Evolutionary conservation across 2,329 filamentous ascomycete genomes (phyloP).

Genomic region (Beauveria asiatica): DNA sequence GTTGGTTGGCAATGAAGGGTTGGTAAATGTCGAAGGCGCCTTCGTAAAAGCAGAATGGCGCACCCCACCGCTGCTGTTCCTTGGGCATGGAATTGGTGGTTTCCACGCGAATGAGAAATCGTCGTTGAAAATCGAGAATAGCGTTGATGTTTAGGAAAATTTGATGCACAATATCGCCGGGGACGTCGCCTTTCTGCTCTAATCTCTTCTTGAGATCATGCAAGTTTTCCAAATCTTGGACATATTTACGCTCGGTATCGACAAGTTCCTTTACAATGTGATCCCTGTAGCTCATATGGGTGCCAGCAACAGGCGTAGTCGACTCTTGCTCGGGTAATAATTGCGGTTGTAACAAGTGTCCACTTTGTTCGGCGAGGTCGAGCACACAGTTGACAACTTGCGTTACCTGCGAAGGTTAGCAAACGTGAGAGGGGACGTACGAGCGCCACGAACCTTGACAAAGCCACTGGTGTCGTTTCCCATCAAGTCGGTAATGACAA

Average conservation of each 20-base stretch:
- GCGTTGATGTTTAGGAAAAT: slow-evolving; percentile 96
- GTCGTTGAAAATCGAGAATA: slow-evolving; percentile 88
- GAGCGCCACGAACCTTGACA: slow-evolving; percentile 59
- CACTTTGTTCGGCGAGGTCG: slow-evolving; percentile 72
- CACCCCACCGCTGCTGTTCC: slow-evolving; percentile 82
- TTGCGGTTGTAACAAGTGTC: slow-evolving; percentile 57
- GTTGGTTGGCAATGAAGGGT: slow-evolving; percentile 94
- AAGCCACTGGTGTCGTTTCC: slow-evolving; percentile 95
- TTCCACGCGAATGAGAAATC: slow-evolving; percentile 91
- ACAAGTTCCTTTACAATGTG: slow-evolving; percentile 89
- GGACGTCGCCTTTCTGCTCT: slow-evolving; percentile 78
- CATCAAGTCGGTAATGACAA: slow-evolving; percentile 85
- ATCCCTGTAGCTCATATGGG: slow-evolving; percentile 66
- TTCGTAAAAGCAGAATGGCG: slow-evolving; percentile 77
- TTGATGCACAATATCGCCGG: slow-evolving; percentile 82
- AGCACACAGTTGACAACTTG: slow-evolving; percentile 89
- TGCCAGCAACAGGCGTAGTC: slow-evolving; percentile 40
- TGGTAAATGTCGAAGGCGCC: slow-evolving; percentile 89
- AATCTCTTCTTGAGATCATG: slow-evolving; percentile 86
- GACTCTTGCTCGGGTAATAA: slow-evolving; percentile 48
- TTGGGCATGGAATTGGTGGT: slow-evolving; percentile 81
- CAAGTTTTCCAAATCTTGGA: slow-evolving; percentile 90
- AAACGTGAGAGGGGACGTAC: neutral
- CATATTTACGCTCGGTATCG: slow-evolving; percentile 93
- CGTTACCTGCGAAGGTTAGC: slow-evolving; percentile 47